Conservation (phyloP, 352 stramenopile genomes). For the Globisporangium carolinianum region DNA sequence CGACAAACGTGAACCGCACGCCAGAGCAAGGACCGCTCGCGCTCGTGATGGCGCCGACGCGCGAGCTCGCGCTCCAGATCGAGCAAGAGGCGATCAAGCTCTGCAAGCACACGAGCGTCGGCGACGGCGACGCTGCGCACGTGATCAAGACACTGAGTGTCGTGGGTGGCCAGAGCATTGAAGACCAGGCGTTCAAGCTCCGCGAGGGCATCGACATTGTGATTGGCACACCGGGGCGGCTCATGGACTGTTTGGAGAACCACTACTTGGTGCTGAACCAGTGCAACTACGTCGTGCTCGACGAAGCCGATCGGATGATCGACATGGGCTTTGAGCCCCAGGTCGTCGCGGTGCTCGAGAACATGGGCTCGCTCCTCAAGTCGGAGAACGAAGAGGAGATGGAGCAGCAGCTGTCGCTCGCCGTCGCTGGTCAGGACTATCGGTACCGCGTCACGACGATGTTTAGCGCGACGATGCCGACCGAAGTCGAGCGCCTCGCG, state of each 20-base stretch:
- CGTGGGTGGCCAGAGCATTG: constrained; percentile 94
- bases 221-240: constrained; percentile 96
- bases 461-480: constrained; percentile 99
- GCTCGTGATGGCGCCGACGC: constrained; percentile 97
- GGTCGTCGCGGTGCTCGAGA: constrained; percentile 94
- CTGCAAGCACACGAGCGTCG: constrained; percentile 81
- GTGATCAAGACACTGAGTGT: constrained; percentile 81
- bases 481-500: constrained; percentile 95
- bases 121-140: constrained; percentile 41
- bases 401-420: constrained; percentile 88
- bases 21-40: constrained; percentile 94
- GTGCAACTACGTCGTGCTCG: constrained; percentile 98
- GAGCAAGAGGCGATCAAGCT: constrained; percentile 93
- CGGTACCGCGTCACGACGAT: constrained; percentile 90
- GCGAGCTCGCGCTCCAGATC: constrained; percentile 98
- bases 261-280: constrained; percentile 98
- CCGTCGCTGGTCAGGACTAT: constrained; percentile 45
- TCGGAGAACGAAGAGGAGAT: constrained; percentile 95
- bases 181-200: constrained; percentile 95
- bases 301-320: constrained; percentile 99
- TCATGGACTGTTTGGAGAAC: constrained; percentile 97
- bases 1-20: constrained; percentile 76
- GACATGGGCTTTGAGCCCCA: constrained; percentile 97
- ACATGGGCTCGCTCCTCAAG: constrained; percentile 96
- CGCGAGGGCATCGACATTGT: constrained; percentile 97